Evolutionary conservation across 192 early-diverging fungal genomes (phyloP).

Genomic region (Borealophlyctis nickersoniae): DNA sequence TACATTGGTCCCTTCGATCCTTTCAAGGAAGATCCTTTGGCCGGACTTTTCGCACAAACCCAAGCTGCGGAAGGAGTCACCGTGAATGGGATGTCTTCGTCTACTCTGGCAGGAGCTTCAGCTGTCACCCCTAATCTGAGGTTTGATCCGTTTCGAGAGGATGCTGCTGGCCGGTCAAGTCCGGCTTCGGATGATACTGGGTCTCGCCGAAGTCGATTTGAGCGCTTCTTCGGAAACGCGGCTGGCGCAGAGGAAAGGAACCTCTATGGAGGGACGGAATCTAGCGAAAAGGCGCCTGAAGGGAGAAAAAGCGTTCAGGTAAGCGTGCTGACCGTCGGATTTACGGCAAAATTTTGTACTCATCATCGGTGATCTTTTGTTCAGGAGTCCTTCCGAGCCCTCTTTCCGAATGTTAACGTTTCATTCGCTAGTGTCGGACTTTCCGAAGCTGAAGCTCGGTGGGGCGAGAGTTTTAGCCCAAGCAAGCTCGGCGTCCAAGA

Average conservation of each 20-base stretch:
- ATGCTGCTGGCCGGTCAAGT: constrained; percentile 6
- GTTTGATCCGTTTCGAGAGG: constrained; percentile 1
- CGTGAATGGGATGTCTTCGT: background rate
- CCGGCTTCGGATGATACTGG: constrained; percentile 13
- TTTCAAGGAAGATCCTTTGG: constrained; percentile 39
- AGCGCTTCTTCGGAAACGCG: constrained; percentile 18
- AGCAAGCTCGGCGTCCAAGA: constrained; percentile 33
- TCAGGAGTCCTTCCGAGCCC: constrained; percentile 32
- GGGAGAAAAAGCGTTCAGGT: constrained; percentile 19
- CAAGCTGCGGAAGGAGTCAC: background rate
- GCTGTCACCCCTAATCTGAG: background rate
- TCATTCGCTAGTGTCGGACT: constrained; percentile 32
- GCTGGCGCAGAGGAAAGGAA: constrained; percentile 3
- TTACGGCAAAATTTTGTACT: too few relatives aligned
- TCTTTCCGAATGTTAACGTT: constrained; percentile 40
- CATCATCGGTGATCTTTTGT: background rate
- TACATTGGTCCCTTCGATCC: constrained; percentile 55
- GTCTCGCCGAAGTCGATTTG: constrained; percentile 20
- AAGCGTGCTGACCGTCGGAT: too few relatives aligned
- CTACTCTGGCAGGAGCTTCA: background rate
- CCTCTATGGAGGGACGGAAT: background rate
- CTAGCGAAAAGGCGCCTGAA: constrained; percentile 22
- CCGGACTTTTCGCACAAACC: background rate
- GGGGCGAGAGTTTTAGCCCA: constrained; percentile 37
- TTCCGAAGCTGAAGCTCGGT: constrained; percentile 30